Conservation (phyloP, 768 basidiomycete species). For the Hypholoma fasciculare region DNA sequence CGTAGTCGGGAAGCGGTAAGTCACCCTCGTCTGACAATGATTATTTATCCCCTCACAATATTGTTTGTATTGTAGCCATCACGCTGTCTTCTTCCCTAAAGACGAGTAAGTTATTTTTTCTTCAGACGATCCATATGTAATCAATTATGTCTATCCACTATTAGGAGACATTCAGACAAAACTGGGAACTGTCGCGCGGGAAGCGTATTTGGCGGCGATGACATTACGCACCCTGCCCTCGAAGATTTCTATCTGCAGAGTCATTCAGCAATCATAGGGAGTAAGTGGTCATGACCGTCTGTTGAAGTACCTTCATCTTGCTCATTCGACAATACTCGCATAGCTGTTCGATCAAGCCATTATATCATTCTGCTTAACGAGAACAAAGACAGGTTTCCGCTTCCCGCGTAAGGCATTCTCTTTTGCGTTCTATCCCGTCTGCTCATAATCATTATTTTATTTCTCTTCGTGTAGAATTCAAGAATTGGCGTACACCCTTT, state of each 20-base stretch:
- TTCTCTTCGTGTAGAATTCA: slow-evolving; percentile 16
- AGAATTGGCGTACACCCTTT: slow-evolving; percentile 23
- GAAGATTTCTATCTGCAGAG: slow-evolving; percentile 58
- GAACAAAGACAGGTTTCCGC: not conserved
- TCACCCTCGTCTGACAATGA: slow-evolving; percentile 42
- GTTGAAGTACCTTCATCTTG: not conserved
- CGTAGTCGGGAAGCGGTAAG: slow-evolving; percentile 66
- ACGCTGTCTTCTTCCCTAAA: slow-evolving; percentile 27
- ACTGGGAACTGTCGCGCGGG: slow-evolving; percentile 56
- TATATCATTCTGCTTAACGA: slow-evolving; percentile 27
- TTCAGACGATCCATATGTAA: not conserved
- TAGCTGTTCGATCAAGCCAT: slow-evolving; percentile 25
- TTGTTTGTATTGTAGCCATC: slow-evolving; percentile 16
- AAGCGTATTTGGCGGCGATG: slow-evolving; percentile 34
- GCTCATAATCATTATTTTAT: not conserved
- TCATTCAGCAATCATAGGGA: slow-evolving; percentile 56
- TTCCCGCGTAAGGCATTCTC: slow-evolving; percentile 1
- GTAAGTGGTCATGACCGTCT: slow-evolving; percentile 29
- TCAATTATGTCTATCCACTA: too few relatives aligned
- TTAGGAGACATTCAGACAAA: not conserved
- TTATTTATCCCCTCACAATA: not conserved
- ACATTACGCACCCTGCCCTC: slow-evolving; percentile 46
- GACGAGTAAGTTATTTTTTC: not conserved
- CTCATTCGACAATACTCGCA: not conserved
- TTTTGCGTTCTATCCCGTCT: not conserved